Evolutionary conservation across 179 eudicot genomes (phyloP).

Genomic region (Beta lomatogona): DNA sequence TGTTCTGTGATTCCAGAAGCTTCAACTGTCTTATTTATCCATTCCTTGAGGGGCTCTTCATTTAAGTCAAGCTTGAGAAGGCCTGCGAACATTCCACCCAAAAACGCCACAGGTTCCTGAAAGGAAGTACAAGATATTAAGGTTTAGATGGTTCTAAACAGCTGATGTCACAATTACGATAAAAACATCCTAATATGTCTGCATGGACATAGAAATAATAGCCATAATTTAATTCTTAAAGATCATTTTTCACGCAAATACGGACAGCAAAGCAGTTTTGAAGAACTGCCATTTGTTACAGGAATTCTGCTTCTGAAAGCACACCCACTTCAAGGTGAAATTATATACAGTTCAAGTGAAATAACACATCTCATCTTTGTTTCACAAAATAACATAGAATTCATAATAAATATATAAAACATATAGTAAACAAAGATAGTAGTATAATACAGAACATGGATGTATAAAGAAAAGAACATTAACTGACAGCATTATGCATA

Average conservation of each 20-base stretch:
- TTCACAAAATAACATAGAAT: too few relatives aligned
- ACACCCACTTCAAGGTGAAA: too few relatives aligned
- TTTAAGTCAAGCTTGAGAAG: conserved; percentile 87
- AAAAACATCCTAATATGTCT: too few relatives aligned
- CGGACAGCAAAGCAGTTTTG: not conserved
- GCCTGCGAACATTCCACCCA: conserved; percentile 94
- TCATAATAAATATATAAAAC: too few relatives aligned
- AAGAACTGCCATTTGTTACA: too few relatives aligned
- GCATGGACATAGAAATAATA: not conserved
- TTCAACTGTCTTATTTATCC: conserved; percentile 81
- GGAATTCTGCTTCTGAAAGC: too few relatives aligned
- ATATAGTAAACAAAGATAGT: too few relatives aligned
- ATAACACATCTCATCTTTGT: too few relatives aligned
- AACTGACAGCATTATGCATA: too few relatives aligned
- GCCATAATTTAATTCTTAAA: not conserved
- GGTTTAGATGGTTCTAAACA: not conserved
- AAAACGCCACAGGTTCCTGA: conserved; percentile 72
- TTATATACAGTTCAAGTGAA: too few relatives aligned
- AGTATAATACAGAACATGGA: too few relatives aligned
- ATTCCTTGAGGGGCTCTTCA: conserved; percentile 89
- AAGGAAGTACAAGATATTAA: not conserved
- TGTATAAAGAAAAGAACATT: too few relatives aligned
- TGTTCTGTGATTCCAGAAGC: conserved; percentile 70
- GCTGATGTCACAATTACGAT: not conserved
- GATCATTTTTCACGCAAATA: not conserved